These are phyloP conservation scores for Fraxinus velutina DNA, from an alignment of 305 asterid genomes.

Conservation along the genomic window DNA sequence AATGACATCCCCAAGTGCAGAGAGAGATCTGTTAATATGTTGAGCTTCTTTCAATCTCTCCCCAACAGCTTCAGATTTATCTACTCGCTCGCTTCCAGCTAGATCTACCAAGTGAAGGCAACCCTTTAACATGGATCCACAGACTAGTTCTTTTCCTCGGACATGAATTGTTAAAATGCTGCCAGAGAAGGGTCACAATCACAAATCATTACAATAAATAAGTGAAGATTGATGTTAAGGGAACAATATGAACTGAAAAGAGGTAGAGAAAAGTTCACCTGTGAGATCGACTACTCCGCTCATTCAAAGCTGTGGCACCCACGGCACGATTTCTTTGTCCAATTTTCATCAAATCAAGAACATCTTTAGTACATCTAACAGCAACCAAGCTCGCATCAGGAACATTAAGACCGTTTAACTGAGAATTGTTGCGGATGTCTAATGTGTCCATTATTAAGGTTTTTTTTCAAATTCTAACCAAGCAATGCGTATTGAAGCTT, in stretches of 20 bases:
- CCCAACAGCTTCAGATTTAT: conserved; percentile 88
- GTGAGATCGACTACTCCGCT: conserved; percentile 85
- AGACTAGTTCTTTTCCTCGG: conserved; percentile 73
- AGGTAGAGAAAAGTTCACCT: conserved; percentile 40
- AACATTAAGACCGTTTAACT: conserved; percentile 85
- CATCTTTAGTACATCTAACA: conserved; percentile 79
- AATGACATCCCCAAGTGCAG: conserved; percentile 92
- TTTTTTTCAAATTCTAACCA: conserved; percentile 8
- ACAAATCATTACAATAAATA: background rate
- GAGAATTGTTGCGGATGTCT: conserved; percentile 86
- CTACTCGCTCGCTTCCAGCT: conserved; percentile 94
- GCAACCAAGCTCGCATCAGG: conserved; percentile 82
- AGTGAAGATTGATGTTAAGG: background rate
- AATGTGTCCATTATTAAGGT: conserved; percentile 61
- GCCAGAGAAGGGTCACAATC: conserved; percentile 18
- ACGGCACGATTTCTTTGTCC: conserved; percentile 87
- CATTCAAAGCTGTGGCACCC: conserved; percentile 89
- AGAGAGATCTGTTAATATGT: conserved; percentile 78
- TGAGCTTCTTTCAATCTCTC: conserved; percentile 96
- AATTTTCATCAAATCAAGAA: conserved; percentile 78
- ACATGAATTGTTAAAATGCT: conserved; percentile 89
- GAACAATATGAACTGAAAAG: background rate
- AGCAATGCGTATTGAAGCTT: background rate
- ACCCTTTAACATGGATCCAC: conserved; percentile 70
- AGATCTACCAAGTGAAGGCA: conserved; percentile 91